phyloP scores from a whole-genome alignment of 805 yeast genomes.

The Metschnikowia santaceciliae region DNA sequence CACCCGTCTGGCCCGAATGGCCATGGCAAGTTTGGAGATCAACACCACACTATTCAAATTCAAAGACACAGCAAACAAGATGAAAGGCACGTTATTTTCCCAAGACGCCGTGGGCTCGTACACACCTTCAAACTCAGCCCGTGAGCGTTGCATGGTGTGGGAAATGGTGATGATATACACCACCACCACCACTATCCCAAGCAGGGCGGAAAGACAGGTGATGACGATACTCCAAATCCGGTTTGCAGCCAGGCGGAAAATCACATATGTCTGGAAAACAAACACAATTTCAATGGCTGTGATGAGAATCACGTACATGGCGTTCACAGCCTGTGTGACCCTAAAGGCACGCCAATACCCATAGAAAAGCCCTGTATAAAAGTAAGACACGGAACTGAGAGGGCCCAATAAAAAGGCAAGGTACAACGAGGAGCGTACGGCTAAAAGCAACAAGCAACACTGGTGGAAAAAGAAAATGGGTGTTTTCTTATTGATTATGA shows the following conservation, averaged over 20 bases:
- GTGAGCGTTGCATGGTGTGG: constrained; percentile 30
- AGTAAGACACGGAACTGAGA: constrained; percentile 46
- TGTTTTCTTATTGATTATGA: constrained; percentile 46
- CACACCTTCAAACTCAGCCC: constrained; percentile 1
- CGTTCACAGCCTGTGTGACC: constrained; percentile 57
- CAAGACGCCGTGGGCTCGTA: constrained; percentile 27
- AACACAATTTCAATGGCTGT: constrained; percentile 61
- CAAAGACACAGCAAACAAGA: constrained; percentile 67
- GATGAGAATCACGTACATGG: constrained; percentile 57
- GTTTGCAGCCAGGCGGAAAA: constrained; percentile 60
- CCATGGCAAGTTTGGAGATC: constrained; percentile 59
- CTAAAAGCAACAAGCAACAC: constrained; percentile 48
- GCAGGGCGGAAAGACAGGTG: constrained; percentile 32
- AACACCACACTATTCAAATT: constrained; percentile 59
- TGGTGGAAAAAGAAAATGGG: constrained; percentile 76
- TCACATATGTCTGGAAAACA: constrained; percentile 65
- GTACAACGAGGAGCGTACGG: constrained; percentile 60
- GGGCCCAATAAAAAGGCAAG: constrained; percentile 52
- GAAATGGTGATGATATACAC: constrained; percentile 55
- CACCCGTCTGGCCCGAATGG: constrained; percentile 67
- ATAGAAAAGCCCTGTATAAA: constrained; percentile 29
- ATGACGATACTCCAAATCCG: constrained; percentile 37
- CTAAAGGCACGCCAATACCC: constrained; percentile 34
- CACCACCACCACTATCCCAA: constrained; percentile 54
- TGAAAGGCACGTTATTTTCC: constrained; percentile 50